Base-by-base conservation (phyloP, 768 basidiomycete genomes). In the Zangia roseola region DNA sequence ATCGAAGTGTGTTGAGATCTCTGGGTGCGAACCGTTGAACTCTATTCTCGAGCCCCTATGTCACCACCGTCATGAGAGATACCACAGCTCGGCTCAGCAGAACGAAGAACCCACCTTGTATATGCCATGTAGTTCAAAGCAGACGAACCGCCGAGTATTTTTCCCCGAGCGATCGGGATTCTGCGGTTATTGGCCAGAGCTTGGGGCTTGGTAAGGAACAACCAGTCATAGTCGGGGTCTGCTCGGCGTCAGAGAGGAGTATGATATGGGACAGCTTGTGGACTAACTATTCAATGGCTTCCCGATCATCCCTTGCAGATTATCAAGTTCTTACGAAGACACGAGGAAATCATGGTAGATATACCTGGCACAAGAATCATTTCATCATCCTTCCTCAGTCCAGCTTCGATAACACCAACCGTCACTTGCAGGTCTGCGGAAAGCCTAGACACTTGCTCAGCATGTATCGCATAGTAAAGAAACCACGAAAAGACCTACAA, bases 171-270 rank as follows among this genome's bases (percentile, higher is more conserved):
- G 28, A 54, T 45, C 25, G 46, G 8, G 33, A 54, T 48, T 26
- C 49, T 39, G 40, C 43, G 52, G 6, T 54, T 43, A n/a, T 46
- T 38, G 16, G 47, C 42, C 30, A 44, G 19, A 3, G 24, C 16
- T n/a, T 49, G 59, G 10, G 45, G 55, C 30, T 41, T 50, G 19
- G 48, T 53, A 30, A 49, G 42, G 21, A 61, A 43, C 19, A 20
- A 46, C 49, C 57, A 51, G 28, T 59, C 57, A 44, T 57, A 53
- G 12, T 52, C 54, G 4, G n/a, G n/a, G n/a, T 61, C 57, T 55
- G 21, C 1, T 28, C 17, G 17, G 21, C 30, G 19, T 57, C 39
- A 40, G 34, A 20, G 20, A n/a, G 41, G 34, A 31, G 19, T 30
- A 26, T 17, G n/a, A n/a, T n/a, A 24, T 10, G 8, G 12, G 30